A percentile compares a stretch with the other conserved stretches of the same genome.
Conservation (phyloP, 108 stramenopile genomes). For the Cyclotella cryptica region DNA sequence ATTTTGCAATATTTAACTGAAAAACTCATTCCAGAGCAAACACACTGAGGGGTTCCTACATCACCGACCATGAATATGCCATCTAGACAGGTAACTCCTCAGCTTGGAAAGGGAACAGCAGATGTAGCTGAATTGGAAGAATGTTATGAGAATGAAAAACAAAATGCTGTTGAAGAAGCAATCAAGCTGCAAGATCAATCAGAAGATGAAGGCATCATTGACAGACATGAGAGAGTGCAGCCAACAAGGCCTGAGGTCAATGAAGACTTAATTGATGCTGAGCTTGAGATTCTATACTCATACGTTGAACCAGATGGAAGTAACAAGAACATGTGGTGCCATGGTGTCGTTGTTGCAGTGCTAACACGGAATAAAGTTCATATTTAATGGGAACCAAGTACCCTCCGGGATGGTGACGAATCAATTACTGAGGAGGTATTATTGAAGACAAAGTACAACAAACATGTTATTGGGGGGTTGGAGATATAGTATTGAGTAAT, state of each 20-base stretch:
- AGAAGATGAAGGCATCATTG: not conserved
- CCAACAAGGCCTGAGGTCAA: not conserved
- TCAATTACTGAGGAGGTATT: not conserved
- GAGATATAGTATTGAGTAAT: not conserved
- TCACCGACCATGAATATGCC: slow-evolving; percentile 1
- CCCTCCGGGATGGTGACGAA: not conserved
- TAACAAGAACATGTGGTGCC: too few species aligned
- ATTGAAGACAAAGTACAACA: slow-evolving; percentile 5
- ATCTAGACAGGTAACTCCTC: not conserved
- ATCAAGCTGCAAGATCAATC: not conserved
- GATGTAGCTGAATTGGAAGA: not conserved
- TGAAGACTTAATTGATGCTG: too few species aligned
- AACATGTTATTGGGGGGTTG: not conserved
- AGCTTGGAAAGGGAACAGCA: not conserved
- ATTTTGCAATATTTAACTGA: not conserved
- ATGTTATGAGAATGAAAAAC: not conserved
- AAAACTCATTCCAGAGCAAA: not conserved
- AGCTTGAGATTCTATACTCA: too few species aligned
- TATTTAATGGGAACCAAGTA: too few species aligned
- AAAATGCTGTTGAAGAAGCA: not conserved
- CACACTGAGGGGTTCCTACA: not conserved
- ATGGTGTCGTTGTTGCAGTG: too few species aligned
- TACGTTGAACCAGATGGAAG: too few species aligned
- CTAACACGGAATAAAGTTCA: too few species aligned
- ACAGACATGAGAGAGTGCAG: not conserved